A percentile compares a stretch with the other conserved stretches of the same genome.
Evolutionary conservation across 768 basidiomycete species (phyloP).

Genomic region (Russula ochroleuca): DNA sequence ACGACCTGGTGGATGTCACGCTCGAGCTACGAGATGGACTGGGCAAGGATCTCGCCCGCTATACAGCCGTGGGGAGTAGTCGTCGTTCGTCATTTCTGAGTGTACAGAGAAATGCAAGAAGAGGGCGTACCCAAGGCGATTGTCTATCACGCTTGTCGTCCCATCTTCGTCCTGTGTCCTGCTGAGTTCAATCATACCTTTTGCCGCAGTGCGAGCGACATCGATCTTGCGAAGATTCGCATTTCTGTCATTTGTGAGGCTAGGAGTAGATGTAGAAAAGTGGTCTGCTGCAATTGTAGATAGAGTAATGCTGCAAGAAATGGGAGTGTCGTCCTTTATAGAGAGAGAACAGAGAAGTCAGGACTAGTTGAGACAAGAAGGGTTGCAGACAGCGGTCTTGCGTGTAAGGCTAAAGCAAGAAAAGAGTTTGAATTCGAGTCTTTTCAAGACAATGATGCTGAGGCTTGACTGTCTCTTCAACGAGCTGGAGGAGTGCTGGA

Average conservation of each 20-base stretch:
- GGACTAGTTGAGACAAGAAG: too few species aligned
- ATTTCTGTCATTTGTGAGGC: slow-evolving; percentile 98
- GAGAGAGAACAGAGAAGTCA: too few species aligned
- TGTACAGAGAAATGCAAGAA: not conserved
- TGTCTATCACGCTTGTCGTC: slow-evolving; percentile 96
- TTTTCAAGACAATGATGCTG: too few species aligned
- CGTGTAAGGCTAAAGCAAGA: too few species aligned
- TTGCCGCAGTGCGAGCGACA: slow-evolving; percentile 97
- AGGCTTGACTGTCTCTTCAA: too few species aligned
- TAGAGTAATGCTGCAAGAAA: too few species aligned
- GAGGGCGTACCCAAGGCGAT: slow-evolving; percentile 86
- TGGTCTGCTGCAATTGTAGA: too few species aligned
- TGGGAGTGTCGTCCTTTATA: too few species aligned
- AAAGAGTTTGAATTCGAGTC: too few species aligned
- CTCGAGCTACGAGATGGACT: slow-evolving; percentile 88
- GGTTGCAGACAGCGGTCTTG: too few species aligned
- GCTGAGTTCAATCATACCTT: slow-evolving; percentile 99
- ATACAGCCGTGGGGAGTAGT: slow-evolving; percentile 10
- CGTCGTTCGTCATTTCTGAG: not conserved
- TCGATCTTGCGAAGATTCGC: slow-evolving; percentile 98
- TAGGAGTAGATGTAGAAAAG: slow-evolving; percentile 38
- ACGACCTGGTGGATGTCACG: slow-evolving; percentile 98
- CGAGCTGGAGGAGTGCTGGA: too few species aligned
- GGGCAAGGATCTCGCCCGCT: slow-evolving; percentile 97
- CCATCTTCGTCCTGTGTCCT: slow-evolving; percentile 98